These are phyloP conservation scores for Monosporozyma unispora DNA, from an alignment of 805 yeast species.

Conservation along the genomic window DNA sequence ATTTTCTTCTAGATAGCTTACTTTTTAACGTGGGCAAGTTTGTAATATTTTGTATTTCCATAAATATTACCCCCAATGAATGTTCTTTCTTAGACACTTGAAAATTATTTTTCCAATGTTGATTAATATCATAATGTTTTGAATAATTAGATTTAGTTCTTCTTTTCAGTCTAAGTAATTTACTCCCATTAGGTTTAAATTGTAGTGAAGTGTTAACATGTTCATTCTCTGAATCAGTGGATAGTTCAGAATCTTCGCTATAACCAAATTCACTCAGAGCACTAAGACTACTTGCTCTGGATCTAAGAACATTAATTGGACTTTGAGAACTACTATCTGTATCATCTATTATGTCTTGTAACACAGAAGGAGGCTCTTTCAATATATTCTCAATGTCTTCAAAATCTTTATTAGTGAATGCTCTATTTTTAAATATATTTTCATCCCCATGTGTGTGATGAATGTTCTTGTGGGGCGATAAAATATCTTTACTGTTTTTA, in stretches of 20 bases:
- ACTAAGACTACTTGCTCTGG: background rate
- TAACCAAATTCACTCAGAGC: background rate
- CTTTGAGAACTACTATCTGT: background rate
- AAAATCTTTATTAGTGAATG: conserved; percentile 4
- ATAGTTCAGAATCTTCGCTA: background rate
- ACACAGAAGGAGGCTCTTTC: background rate
- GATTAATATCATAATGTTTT: conserved; percentile 6
- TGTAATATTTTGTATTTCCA: conserved; percentile 65
- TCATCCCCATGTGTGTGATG: background rate
- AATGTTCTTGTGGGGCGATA: background rate
- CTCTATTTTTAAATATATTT: background rate
- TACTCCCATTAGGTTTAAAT: conserved; percentile 3
- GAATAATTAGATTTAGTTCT: conserved; percentile 5
- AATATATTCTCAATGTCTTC: conserved; percentile 8
- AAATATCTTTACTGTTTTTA: background rate
- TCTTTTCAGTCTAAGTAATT: conserved; percentile 5
- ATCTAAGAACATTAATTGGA: background rate
- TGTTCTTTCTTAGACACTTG: conserved; percentile 24
- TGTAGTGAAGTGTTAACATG: conserved; percentile 1
- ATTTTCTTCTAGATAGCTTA: conserved; percentile 51
- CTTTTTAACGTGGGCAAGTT: conserved; percentile 73
- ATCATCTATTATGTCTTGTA: conserved; percentile 1
- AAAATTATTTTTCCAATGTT: conserved; percentile 13
- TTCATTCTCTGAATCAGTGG: background rate
- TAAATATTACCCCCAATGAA: conserved; percentile 58